These are phyloP conservation scores for Fraxinus nigra DNA, from an alignment of 305 asterid species.

Conservation along the genomic window DNA sequence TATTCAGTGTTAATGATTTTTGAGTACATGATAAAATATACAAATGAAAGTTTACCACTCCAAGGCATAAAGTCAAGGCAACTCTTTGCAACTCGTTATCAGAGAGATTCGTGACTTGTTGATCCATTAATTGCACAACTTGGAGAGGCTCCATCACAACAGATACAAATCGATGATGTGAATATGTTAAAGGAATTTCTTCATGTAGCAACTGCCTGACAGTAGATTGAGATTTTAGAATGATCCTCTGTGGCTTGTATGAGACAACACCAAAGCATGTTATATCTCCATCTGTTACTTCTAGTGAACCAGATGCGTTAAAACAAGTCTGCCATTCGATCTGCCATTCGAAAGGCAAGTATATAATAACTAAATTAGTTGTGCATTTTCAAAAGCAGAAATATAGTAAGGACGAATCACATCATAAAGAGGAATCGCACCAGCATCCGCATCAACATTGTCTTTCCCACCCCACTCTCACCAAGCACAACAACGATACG, in stretches of 20 bases:
- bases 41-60: conserved; percentile 53
- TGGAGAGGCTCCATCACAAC: conserved; percentile 97
- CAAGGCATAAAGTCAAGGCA: conserved; percentile 85
- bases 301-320: conserved; percentile 73
- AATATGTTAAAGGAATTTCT: conserved; percentile 74
- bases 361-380: not conserved
- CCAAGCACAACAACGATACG: conserved; percentile 98
- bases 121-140: conserved; percentile 95
- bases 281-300: conserved; percentile 68
- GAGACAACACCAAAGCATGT: conserved; percentile 67
- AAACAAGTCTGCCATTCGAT: conserved; percentile 67
- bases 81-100: conserved; percentile 98
- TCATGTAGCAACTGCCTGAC: conserved; percentile 76
- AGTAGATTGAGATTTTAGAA: conserved; percentile 64
- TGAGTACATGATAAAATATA: not conserved
- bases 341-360: conserved; percentile 33
- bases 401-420: too few relatives aligned
- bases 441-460: conserved; percentile 93
- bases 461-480: conserved; percentile 97
- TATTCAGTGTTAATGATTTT: not conserved
- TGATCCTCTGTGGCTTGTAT: conserved; percentile 92
- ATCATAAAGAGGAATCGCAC: conserved; percentile 33
- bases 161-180: conserved; percentile 82
- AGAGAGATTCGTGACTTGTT: conserved; percentile 86
- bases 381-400: not conserved